Evolutionary conservation across 352 stramenopile species (phyloP), one percentile per base, ranked within the genome.

Genomic region (Globisporangium ultimum): DNA sequence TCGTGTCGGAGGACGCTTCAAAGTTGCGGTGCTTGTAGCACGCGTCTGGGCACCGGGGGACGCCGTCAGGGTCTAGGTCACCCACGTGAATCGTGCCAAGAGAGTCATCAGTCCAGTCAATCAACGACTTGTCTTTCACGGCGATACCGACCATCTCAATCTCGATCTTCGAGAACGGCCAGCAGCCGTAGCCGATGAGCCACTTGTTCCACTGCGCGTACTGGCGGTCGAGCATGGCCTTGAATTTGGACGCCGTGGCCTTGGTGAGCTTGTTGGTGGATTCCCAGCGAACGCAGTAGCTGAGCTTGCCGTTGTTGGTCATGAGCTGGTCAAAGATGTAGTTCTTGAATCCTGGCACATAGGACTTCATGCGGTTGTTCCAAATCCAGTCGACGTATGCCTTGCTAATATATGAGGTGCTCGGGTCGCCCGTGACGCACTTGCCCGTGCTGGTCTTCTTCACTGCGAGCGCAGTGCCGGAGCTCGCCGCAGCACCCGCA

Each of bases 201-300:
- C 64, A 79, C 49, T 68, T 46, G 55, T 78, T 78, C 70, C 70
- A 78, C 15, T 63, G 60, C 42, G 63, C 65, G 60, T 63, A 72
- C 61, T 74, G 66, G 8, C 62, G 56, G 20, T 76, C 72, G 20
- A 79, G 68, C 68, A 83, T 78, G 22, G 63, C 56, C 51, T 78
- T 57, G 43, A 83, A 79, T 67, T 82, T 75, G 57, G 64, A 67
- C 12, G 72, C 72, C 14, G 66, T 61, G 2, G 58, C 49, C 49
- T 78, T 76, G 22, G 68, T 63, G 9, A 83, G 68, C 43, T 67
- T 71, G 41, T 82, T 64, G 13, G 67, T 82, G 48, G 67, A 74
- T 49, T 83, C 71, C 70, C 73, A 83, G 34, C 73, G 73, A 15
- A 83, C 46, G 56, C 73, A 83, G 70, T 80, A 80, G 46, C 48